A percentile compares a stretch with the other conserved stretches of the same genome.
Evolutionary conservation across 441 rosid genomes (phyloP).

Genomic region (Populus hybrid): DNA sequence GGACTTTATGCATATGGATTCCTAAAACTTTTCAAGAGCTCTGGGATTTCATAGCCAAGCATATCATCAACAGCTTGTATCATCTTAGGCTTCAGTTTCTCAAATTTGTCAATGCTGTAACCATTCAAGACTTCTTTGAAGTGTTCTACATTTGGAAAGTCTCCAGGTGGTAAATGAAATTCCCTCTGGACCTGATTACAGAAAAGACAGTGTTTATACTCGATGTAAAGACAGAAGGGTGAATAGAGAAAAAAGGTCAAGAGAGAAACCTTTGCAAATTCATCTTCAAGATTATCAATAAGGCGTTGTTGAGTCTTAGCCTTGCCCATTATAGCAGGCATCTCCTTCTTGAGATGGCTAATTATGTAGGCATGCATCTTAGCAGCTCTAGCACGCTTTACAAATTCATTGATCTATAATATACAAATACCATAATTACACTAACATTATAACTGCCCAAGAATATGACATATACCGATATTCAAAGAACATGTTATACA

Average conservation of each 20-base stretch:
- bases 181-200: constrained; percentile 70
- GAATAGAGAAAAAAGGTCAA: not conserved
- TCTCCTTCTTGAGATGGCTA: constrained; percentile 80
- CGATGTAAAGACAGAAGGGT: not conserved
- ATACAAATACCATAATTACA: not conserved
- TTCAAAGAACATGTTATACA: not conserved
- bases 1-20: constrained; percentile 51
- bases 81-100: constrained; percentile 85
- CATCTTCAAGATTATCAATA: constrained; percentile 68
- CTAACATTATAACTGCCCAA: not conserved
- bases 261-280: constrained; percentile 33
- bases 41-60: constrained; percentile 83
- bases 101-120: constrained; percentile 75
- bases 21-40: constrained; percentile 65
- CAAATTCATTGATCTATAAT: constrained; percentile 79
- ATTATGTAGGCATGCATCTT: constrained; percentile 87
- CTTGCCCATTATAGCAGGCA: constrained; percentile 90
- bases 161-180: constrained; percentile 74
- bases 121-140: constrained; percentile 65
- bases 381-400: constrained; percentile 92
- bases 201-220: not conserved
- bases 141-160: constrained; percentile 74
- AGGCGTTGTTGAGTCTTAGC: constrained; percentile 84
- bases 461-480: not conserved
- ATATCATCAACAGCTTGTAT: constrained; percentile 84